phyloP scores from a whole-genome alignment of 1,284 basidiomycete species.

The Inonotus hispidus region DNA sequence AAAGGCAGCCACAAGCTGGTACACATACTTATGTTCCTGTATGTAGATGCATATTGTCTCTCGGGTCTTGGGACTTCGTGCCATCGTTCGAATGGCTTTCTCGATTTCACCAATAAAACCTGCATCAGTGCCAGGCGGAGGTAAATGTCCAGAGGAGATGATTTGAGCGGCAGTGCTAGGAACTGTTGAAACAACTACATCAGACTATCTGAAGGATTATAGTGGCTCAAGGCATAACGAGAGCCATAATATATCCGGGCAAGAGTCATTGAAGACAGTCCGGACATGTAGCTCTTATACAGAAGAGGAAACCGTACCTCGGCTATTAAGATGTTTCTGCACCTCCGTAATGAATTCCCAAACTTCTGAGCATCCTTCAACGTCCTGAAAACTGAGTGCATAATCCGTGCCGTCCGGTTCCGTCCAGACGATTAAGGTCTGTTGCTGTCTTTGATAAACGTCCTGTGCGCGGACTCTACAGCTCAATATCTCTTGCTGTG shows the following conservation, averaged over 20 bases:
- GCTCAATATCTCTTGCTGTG: conserved; percentile 63
- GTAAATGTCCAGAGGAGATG: conserved; percentile 65
- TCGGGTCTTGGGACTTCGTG: conserved; percentile 60
- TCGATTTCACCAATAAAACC: conserved; percentile 75
- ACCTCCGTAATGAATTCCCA: conserved; percentile 97
- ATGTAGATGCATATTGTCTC: conserved; percentile 83
- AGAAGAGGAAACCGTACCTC: conserved; percentile 38
- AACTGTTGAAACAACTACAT: conserved; percentile 36
- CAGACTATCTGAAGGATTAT: conserved; percentile 36
- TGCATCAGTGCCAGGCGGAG: conserved; percentile 50
- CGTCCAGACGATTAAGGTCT: conserved; percentile 99
- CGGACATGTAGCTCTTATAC: conserved; percentile 14
- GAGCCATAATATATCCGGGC: conserved; percentile 13
- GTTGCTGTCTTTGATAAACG: conserved; percentile 90
- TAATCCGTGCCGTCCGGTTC: conserved; percentile 94
- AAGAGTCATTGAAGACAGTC: conserved; percentile 1
- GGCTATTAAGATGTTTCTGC: conserved; percentile 73
- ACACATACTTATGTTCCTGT: conserved; percentile 81
- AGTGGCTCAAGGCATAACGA: conserved; percentile 16
- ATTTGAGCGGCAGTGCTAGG: conserved; percentile 57
- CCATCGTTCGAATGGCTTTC: conserved; percentile 63
- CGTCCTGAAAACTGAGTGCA: conserved; percentile 95
- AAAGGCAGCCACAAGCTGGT: conserved; percentile 79
- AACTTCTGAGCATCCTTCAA: conserved; percentile 93
- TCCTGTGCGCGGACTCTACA: conserved; percentile 77